phyloP scores from a whole-genome alignment of 345 rosid species.

The Eucalyptus guilfoylei region DNA sequence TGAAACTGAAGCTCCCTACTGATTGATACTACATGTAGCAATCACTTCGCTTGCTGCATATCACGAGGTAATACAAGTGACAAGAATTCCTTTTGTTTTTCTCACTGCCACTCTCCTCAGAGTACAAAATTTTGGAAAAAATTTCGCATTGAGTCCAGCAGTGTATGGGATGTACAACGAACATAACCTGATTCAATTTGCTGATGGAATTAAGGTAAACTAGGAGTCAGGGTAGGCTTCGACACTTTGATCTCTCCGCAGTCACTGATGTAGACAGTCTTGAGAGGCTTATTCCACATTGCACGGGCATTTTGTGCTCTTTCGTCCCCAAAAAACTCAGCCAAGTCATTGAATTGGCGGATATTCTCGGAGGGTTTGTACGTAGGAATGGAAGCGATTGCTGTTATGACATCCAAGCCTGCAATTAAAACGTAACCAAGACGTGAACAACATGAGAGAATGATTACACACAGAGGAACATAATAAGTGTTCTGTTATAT shows the following conservation, averaged over 20 bases:
- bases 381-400: conserved; percentile 67
- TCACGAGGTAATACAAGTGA: background rate
- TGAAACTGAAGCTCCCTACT: background rate
- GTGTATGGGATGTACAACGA: background rate
- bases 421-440: background rate
- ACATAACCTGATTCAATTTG: background rate
- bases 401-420: conserved; percentile 79
- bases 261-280: conserved; percentile 54
- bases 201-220: conserved; percentile 25
- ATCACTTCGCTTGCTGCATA: background rate
- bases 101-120: background rate
- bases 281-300: conserved; percentile 70
- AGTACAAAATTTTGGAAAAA: background rate
- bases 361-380: conserved; percentile 66
- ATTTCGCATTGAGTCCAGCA: background rate
- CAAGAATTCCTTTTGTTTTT: background rate
- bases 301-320: conserved; percentile 75
- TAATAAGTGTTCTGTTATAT: background rate
- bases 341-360: conserved; percentile 58
- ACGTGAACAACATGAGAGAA: background rate
- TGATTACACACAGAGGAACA: background rate
- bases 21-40: background rate
- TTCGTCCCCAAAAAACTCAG: conserved; percentile 71
- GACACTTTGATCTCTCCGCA: conserved; percentile 83
- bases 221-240: conserved; percentile 62